Percentiles rank a stretch among this genome's conserved stretches.
Conservation (phyloP, 1,284 basidiomycete genomes). For the Sparassis latifolia region DNA sequence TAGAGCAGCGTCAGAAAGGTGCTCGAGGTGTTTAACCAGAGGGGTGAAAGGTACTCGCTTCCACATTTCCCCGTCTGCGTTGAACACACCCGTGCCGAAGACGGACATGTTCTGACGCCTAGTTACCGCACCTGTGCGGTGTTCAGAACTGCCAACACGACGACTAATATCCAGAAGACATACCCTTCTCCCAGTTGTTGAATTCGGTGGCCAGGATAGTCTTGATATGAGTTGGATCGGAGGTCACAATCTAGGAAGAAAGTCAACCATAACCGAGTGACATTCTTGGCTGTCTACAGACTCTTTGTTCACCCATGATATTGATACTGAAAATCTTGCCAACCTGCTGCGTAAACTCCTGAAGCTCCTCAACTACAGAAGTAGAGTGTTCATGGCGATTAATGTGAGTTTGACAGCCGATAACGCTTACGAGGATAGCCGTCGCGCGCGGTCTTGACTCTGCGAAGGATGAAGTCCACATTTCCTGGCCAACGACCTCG, state of each 20-base stretch:
- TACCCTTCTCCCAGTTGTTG: slow-evolving; percentile 11
- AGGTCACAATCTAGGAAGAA: slow-evolving; percentile 1
- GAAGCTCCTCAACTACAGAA: background rate
- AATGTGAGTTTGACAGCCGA: too few relatives aligned
- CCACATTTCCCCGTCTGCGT: slow-evolving; percentile 20
- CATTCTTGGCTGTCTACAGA: background rate
- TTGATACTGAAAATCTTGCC: slow-evolving; percentile 6
- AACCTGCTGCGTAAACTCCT: background rate
- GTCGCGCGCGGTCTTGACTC: background rate
- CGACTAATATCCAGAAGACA: background rate
- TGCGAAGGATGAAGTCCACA: slow-evolving; percentile 4
- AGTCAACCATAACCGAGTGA: slow-evolving; percentile 1
- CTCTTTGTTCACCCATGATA: slow-evolving; percentile 3
- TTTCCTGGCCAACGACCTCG: slow-evolving; percentile 5
- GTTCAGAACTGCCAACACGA: slow-evolving; percentile 10
- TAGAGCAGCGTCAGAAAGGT: background rate
- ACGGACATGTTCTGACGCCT: slow-evolving; percentile 15
- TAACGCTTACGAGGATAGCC: slow-evolving; percentile 9
- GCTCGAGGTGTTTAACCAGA: background rate
- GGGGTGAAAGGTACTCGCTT: slow-evolving; percentile 8
- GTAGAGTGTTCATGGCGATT: background rate
- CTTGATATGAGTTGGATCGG: slow-evolving; percentile 10
- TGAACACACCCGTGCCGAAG: slow-evolving; percentile 38
- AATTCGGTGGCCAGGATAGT: slow-evolving; percentile 11
- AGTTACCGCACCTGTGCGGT: background rate